Evolutionary conservation across 805 yeast species (phyloP).

Genomic region (Monosporozyma aquatica): DNA sequence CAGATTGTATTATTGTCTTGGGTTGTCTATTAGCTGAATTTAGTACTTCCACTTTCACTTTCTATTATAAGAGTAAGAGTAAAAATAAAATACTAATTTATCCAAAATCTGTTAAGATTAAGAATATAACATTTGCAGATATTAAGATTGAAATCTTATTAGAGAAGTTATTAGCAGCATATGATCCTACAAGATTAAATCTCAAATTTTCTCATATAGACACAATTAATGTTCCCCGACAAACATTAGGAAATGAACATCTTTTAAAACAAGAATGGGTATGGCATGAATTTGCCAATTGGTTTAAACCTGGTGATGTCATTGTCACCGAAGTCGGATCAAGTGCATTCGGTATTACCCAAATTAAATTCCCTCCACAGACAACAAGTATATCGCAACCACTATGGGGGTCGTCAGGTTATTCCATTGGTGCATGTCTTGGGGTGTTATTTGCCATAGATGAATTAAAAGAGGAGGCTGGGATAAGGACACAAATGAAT

Average conservation of each 20-base stretch:
- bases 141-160: conserved; percentile 43
- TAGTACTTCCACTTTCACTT: conserved; percentile 74
- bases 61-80: conserved; percentile 43
- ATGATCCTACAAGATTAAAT: conserved; percentile 26
- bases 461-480: conserved; percentile 26
- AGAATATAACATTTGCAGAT: conserved; percentile 52
- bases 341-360: conserved; percentile 52
- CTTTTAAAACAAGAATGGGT: conserved; percentile 36
- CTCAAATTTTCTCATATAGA: conserved; percentile 8
- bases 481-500: conserved; percentile 1
- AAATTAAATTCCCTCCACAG: conserved; percentile 44
- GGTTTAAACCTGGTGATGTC: conserved; percentile 49
- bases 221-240: conserved; percentile 23
- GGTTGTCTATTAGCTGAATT: conserved; percentile 75
- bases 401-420: conserved; percentile 61
- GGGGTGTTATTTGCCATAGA: conserved; percentile 54
- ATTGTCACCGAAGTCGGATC: conserved; percentile 60
- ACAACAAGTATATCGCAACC: conserved; percentile 50
- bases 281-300: conserved; percentile 43
- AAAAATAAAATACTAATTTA: conserved; percentile 60
- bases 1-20: conserved; percentile 62
- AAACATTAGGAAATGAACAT: conserved; percentile 13
- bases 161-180: conserved; percentile 12
- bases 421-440: conserved; percentile 52
- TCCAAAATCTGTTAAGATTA: conserved; percentile 54